These are phyloP conservation scores for Pythium angustatum DNA, from an alignment of 352 stramenopile genomes.

Conservation along the genomic window DNA sequence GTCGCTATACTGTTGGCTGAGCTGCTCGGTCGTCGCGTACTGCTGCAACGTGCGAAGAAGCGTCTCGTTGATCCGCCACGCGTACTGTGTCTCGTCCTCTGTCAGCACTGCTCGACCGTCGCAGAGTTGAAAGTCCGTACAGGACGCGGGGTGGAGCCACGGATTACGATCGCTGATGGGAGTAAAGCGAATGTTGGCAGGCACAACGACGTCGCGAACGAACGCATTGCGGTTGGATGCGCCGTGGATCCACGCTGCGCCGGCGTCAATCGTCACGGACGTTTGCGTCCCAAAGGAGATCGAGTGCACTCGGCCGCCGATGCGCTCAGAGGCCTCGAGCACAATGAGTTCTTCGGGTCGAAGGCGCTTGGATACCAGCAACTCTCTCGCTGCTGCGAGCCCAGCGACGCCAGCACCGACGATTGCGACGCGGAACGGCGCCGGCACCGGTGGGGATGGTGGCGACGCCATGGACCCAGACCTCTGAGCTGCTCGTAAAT, in stretches of 20 bases:
- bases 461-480: too few relatives aligned
- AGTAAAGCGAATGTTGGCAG: constrained; percentile 49
- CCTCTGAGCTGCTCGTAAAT: too few relatives aligned
- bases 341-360: constrained; percentile 36
- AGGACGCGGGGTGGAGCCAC: constrained; percentile 55
- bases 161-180: constrained; percentile 54
- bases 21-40: constrained; percentile 29
- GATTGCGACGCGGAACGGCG: constrained; percentile 38
- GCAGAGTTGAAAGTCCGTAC: constrained; percentile 50
- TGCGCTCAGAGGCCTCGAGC: constrained; percentile 48
- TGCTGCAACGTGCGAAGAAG: constrained; percentile 48
- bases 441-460: background rate
- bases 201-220: constrained; percentile 35
- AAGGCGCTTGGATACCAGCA: constrained; percentile 41
- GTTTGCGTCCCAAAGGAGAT: constrained; percentile 45
- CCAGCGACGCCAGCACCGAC: constrained; percentile 52
- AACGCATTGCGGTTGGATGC: constrained; percentile 39
- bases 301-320: constrained; percentile 55
- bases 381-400: constrained; percentile 43
- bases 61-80: constrained; percentile 47
- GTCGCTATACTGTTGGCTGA: constrained; percentile 9
- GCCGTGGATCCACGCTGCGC: constrained; percentile 64
- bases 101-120: constrained; percentile 31
- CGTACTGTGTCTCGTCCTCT: constrained; percentile 35
- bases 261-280: constrained; percentile 50